phyloP scores from a whole-genome alignment of 169 alveolate genomes.

The Eimeria falciformis region DNA sequence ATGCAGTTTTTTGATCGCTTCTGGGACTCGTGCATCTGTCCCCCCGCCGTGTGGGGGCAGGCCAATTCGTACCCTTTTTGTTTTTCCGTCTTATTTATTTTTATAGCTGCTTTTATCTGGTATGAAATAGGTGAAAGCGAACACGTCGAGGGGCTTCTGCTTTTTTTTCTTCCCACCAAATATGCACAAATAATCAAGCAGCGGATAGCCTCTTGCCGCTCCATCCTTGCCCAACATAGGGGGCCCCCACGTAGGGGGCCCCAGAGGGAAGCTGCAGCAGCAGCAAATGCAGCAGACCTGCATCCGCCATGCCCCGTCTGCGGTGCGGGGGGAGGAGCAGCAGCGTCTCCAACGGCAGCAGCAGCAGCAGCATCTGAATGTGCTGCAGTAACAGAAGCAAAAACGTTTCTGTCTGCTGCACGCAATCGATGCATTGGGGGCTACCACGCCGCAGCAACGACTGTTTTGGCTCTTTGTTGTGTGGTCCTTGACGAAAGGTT shows the following conservation, averaged over 20 bases:
- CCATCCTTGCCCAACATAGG: neutral
- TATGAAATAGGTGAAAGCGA: neutral
- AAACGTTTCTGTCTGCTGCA: neutral
- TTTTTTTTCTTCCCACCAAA: neutral
- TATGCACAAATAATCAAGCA: neutral
- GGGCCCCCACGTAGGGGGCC: neutral
- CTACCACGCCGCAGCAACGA: neutral
- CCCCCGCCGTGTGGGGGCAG: conserved; percentile 35
- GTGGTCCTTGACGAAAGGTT: neutral
- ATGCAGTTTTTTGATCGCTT: neutral
- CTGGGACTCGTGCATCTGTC: conserved; percentile 10
- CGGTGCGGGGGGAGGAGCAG: neutral
- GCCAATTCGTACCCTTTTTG: neutral
- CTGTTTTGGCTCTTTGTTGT: neutral
- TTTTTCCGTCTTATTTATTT: neutral
- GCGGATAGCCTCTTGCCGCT: conserved; percentile 1
- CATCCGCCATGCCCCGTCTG: neutral
- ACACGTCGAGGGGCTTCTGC: neutral
- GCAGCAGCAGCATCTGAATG: conserved; percentile 24
- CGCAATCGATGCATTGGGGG: neutral
- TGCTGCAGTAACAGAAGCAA: neutral
- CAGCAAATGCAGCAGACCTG: conserved; percentile 14
- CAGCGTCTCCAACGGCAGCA: conserved; percentile 37
- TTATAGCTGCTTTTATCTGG: neutral
- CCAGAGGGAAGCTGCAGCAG: conserved; percentile 11